Conservation (phyloP, 2,329 filamentous ascomycete genomes). For the Penicillium digitatum region DNA sequence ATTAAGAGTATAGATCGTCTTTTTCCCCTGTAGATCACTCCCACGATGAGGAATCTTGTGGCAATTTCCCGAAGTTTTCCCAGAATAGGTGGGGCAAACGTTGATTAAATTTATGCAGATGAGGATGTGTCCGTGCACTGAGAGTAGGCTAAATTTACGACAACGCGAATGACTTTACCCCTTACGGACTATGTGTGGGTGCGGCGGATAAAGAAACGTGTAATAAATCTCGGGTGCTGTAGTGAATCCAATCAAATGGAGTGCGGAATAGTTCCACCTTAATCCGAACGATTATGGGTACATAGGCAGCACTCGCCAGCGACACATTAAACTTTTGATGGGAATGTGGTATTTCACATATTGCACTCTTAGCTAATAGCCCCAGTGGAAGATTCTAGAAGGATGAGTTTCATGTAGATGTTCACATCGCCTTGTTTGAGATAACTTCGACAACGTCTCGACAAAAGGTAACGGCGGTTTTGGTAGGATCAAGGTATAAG, state of each 20-base stretch:
- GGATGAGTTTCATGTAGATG: background rate
- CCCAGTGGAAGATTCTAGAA: background rate
- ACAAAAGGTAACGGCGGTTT: background rate
- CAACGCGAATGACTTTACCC: background rate
- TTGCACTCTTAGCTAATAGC: background rate
- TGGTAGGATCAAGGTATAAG: background rate
- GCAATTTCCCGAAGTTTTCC: background rate
- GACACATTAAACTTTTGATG: background rate
- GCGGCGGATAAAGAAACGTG: too few species aligned
- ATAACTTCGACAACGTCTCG: background rate
- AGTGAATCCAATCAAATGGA: too few species aligned
- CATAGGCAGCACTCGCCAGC: background rate
- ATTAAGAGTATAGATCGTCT: background rate
- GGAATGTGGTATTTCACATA: too few species aligned
- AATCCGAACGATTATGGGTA: background rate
- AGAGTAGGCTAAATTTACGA: background rate
- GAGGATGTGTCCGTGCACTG: background rate
- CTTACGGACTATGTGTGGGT: background rate
- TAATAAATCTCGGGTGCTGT: too few species aligned
- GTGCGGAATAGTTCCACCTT: background rate
- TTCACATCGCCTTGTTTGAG: background rate
- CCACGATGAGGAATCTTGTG: background rate
- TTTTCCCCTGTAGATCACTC: background rate
- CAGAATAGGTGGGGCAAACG: background rate
- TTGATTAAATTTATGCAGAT: background rate